These are phyloP conservation scores for Chionographis japonica DNA, from an alignment of 106 monocot genomes.

Conservation along the genomic window DNA sequence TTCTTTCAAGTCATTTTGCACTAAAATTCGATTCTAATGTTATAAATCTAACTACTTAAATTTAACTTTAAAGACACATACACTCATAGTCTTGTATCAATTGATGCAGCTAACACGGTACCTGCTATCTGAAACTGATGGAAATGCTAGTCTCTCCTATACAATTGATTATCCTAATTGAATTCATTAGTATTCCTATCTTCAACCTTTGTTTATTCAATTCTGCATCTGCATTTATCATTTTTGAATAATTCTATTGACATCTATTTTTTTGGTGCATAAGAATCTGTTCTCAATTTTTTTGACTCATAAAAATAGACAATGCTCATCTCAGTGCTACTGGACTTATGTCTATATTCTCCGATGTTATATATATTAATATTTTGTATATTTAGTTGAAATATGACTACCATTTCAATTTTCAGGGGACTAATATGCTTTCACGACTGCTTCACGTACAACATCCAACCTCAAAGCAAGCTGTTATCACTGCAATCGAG, in stretches of 20 bases:
- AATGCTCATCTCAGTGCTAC: neutral
- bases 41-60: no score
- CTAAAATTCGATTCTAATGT: no score
- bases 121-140: no score
- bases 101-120: no score
- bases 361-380: neutral
- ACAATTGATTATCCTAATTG: no score
- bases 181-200: neutral
- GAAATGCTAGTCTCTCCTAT: no score
- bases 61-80: no score
- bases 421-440: slow-evolving; percentile 92
- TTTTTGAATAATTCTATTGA: neutral
- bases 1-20: no score
- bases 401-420: neutral
- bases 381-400: neutral
- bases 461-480: slow-evolving; percentile 93
- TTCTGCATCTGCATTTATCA: neutral
- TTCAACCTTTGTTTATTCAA: neutral
- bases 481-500: slow-evolving; percentile 97
- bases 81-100: no score
- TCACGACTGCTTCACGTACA: slow-evolving; percentile 91
- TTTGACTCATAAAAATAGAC: neutral
- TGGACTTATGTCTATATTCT: neutral
- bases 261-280: no score
- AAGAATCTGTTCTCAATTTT: neutral